These are phyloP conservation scores for Citrus reticulata DNA, from an alignment of 345 rosid species.

Conservation along the genomic window DNA sequence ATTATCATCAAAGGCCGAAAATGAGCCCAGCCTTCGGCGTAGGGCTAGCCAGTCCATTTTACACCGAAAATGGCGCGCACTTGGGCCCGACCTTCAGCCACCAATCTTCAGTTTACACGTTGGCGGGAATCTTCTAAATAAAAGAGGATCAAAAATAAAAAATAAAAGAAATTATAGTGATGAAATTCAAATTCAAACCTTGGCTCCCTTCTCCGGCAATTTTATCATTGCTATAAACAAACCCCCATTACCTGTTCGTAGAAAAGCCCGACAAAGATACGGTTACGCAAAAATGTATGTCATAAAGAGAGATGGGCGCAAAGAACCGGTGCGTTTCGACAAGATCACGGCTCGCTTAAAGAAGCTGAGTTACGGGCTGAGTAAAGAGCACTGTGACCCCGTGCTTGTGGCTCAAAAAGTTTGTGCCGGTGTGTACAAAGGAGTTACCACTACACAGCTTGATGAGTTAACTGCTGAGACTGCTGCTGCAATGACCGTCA, in stretches of 20 bases:
- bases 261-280: not conserved
- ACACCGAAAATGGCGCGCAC: not conserved
- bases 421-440: slow-evolving; percentile 83
- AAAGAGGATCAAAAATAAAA: not conserved
- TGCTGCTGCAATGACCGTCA: slow-evolving; percentile 85
- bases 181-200: slow-evolving; percentile 8
- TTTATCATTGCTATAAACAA: not conserved
- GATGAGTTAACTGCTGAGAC: slow-evolving; percentile 96
- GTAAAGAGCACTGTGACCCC: slow-evolving; percentile 79
- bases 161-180: no score
- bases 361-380: slow-evolving; percentile 86
- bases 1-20: not conserved
- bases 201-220: slow-evolving; percentile 1
- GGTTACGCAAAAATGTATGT: slow-evolving; percentile 43
- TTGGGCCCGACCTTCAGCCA: not conserved
- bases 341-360: slow-evolving; percentile 83
- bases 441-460: slow-evolving; percentile 88
- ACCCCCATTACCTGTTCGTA: not conserved
- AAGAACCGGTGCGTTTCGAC: slow-evolving; percentile 76
- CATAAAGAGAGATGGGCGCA: slow-evolving; percentile 80
- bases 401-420: slow-evolving; percentile 89
- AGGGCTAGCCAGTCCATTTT: not conserved
- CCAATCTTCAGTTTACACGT: not conserved
- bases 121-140: slow-evolving; percentile 11
- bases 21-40: not conserved